Conservation (phyloP, 495 filamentous ascomycete genomes). For the Chaetomidium leptoderma region DNA sequence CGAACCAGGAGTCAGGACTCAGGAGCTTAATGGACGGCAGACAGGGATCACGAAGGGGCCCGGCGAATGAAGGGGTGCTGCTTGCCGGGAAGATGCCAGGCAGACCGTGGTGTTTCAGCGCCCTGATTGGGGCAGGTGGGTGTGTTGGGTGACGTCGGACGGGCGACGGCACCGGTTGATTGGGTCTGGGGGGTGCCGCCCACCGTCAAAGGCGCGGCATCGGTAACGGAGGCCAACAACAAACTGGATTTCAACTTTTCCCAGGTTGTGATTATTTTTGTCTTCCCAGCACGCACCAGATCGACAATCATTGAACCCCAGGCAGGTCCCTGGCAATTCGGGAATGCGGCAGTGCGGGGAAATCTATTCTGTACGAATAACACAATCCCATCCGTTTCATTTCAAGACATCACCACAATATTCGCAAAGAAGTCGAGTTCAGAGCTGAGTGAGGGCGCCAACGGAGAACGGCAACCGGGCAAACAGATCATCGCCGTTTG, state of each 20-base stretch:
- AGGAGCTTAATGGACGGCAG: slow-evolving; percentile 25
- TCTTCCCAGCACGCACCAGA: not conserved
- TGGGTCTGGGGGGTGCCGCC: slow-evolving; percentile 18
- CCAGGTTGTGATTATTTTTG: not conserved
- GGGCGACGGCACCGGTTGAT: slow-evolving; percentile 17
- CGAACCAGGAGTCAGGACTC: slow-evolving; percentile 26
- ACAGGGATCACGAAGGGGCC: slow-evolving; percentile 24
- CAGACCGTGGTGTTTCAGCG: slow-evolving; percentile 30
- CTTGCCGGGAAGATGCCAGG: slow-evolving; percentile 24
- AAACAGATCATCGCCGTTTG: no score
- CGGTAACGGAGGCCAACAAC: slow-evolving; percentile 9
- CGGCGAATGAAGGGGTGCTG: slow-evolving; percentile 32
- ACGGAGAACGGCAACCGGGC: no score
- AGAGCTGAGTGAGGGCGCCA: not conserved
- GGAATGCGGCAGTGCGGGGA: not conserved
- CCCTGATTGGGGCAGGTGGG: slow-evolving; percentile 17
- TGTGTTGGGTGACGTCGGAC: slow-evolving; percentile 26
- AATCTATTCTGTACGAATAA: not conserved
- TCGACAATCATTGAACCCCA: not conserved
- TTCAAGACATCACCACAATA: no score
- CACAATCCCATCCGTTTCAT: not conserved
- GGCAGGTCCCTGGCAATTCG: not conserved
- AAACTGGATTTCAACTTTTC: slow-evolving; percentile 5
- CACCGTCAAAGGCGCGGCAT: slow-evolving; percentile 24
- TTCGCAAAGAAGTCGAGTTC: not conserved